phyloP scores from a whole-genome alignment of 140 eudicot genomes.

The Flaveria floridana region DNA sequence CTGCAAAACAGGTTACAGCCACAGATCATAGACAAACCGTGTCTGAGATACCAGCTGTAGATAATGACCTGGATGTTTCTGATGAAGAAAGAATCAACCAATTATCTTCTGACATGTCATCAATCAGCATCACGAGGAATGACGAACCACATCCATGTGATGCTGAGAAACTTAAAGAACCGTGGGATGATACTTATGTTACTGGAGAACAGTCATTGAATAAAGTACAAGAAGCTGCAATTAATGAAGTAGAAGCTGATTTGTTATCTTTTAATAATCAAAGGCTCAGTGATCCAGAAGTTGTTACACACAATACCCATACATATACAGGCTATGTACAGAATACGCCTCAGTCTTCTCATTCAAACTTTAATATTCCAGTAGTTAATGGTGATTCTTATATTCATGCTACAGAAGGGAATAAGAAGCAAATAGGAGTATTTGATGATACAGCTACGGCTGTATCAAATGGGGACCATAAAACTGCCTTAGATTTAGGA shows the following conservation, averaged over 20 bases:
- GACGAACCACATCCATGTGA: conserved; percentile 35
- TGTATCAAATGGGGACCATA: conserved; percentile 29
- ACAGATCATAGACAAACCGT: conserved; percentile 29
- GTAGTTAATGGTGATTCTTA: conserved; percentile 35
- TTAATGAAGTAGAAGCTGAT: conserved; percentile 54
- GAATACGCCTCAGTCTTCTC: conserved; percentile 41
- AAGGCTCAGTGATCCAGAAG: conserved; percentile 66
- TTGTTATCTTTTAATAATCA: conserved; percentile 61
- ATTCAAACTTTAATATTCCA: conserved; percentile 41
- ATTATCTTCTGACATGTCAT: conserved; percentile 49
- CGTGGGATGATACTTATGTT: conserved; percentile 27
- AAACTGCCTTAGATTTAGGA: conserved; percentile 47
- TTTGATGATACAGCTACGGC: conserved; percentile 25
- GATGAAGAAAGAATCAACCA: conserved; percentile 38
- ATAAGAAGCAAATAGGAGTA: conserved; percentile 11
- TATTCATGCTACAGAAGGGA: conserved; percentile 20
- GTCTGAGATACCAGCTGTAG: conserved; percentile 32
- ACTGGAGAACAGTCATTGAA: conserved; percentile 33
- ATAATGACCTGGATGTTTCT: conserved; percentile 31
- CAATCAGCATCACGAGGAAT: conserved; percentile 36
- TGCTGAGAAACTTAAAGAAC: conserved; percentile 40
- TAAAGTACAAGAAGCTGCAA: conserved; percentile 37
- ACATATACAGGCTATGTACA: conserved; percentile 41
- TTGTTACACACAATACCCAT: conserved; percentile 30
- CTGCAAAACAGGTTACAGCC: conserved; percentile 36